Evolutionary conservation across 2,329 filamentous ascomycete genomes (phyloP).

Genomic region (Cladosporium cucumerinum): DNA sequence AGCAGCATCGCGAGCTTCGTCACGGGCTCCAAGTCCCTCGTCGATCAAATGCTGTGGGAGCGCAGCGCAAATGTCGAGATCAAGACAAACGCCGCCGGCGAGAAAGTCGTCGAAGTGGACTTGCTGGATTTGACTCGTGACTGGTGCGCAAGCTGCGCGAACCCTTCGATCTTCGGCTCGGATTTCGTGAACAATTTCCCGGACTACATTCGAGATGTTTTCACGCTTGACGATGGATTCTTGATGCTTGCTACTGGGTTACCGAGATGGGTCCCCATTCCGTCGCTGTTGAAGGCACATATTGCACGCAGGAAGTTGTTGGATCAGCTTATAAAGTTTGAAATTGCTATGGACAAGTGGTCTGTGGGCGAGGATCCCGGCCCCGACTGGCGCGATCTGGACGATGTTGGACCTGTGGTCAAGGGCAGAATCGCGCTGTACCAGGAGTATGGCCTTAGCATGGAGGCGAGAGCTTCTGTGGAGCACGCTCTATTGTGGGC

Average conservation of each 20-base stretch:
- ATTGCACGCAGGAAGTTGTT: conserved; percentile 34
- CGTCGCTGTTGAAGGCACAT: conserved; percentile 48
- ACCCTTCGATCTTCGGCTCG: conserved; percentile 52
- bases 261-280: conserved; percentile 55
- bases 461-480: conserved; percentile 32
- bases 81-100: conserved; percentile 38
- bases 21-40: conserved; percentile 56
- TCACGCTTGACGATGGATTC: conserved; percentile 54
- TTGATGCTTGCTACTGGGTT: conserved; percentile 53
- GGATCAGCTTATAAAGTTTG: conserved; percentile 27
- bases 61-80: conserved; percentile 44
- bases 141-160: conserved; percentile 53
- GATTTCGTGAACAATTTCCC: conserved; percentile 53
- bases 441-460: conserved; percentile 30
- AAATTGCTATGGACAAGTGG: conserved; percentile 33
- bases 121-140: conserved; percentile 53
- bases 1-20: conserved; percentile 54
- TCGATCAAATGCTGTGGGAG: conserved; percentile 64
- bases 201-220: conserved; percentile 53
- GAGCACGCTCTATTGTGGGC: conserved; percentile 56
- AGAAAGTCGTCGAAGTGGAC: conserved; percentile 50
- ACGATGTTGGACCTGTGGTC: conserved; percentile 36
- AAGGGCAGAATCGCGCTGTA: conserved; percentile 33
- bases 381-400: conserved; percentile 34
- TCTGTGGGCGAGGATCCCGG: conserved; percentile 31